Conservation (phyloP, 352 stramenopile species). For the Elongisporangium undulatum region DNA sequence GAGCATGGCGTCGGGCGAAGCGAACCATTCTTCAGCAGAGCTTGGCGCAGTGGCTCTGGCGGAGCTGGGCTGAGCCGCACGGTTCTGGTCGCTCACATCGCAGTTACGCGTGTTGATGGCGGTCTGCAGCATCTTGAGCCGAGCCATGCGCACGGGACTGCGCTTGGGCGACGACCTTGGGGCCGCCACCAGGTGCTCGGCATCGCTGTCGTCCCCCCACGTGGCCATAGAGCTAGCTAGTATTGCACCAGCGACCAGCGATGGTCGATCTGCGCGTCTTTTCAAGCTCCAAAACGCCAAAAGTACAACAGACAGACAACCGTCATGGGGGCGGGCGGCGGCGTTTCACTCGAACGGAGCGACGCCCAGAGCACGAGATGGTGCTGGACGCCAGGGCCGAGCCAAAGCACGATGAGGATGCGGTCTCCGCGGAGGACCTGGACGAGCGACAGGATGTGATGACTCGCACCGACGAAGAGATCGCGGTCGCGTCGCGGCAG, state of each 20-base stretch:
- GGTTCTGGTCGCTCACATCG: slow-evolving; percentile 38
- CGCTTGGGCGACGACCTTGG: slow-evolving; percentile 50
- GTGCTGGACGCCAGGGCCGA: slow-evolving; percentile 49
- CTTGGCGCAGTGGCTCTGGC: neutral
- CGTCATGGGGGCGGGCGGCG: slow-evolving; percentile 3
- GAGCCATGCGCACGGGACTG: slow-evolving; percentile 65
- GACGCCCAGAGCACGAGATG: slow-evolving; percentile 12
- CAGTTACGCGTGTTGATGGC: slow-evolving; percentile 80
- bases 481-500: slow-evolving; percentile 48
- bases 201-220: slow-evolving; percentile 19
- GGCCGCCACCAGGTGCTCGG: slow-evolving; percentile 9
- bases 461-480: slow-evolving; percentile 49
- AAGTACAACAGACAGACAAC: neutral
- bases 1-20: slow-evolving; percentile 42
- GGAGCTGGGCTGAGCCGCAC: slow-evolving; percentile 12
- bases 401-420: slow-evolving; percentile 25
- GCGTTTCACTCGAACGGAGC: slow-evolving; percentile 1
- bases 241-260: neutral
- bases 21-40: slow-evolving; percentile 6
- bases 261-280: neutral
- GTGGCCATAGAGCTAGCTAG: neutral
- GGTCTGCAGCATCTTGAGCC: slow-evolving; percentile 81
- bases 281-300: slow-evolving; percentile 1
- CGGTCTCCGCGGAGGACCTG: slow-evolving; percentile 18
- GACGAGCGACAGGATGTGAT: slow-evolving; percentile 48